Conservation (phyloP, 176 grass and related monocot species). For the Bonia amplexicaulis region DNA sequence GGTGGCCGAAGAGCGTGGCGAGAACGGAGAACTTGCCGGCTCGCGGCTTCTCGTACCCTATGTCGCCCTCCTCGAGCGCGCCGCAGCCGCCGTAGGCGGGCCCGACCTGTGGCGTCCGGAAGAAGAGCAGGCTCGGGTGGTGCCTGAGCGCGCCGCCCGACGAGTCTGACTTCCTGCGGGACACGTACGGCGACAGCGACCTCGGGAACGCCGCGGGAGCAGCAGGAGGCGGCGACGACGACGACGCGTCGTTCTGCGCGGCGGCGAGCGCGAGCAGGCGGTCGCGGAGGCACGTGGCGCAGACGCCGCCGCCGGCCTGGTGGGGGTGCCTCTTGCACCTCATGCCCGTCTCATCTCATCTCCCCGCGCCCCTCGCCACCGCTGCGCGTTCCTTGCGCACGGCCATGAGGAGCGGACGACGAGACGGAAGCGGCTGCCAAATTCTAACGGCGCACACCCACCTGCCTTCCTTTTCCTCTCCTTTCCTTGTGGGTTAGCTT, state of each 20-base stretch:
- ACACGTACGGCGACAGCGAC: slow-evolving; percentile 67
- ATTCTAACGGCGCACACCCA: neutral
- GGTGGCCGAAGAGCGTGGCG: slow-evolving; percentile 56
- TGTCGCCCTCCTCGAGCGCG: slow-evolving; percentile 40
- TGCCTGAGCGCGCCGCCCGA: slow-evolving; percentile 13
- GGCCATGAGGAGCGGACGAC: neutral
- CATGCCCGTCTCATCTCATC: slow-evolving; percentile 42
- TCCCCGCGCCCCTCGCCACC: neutral
- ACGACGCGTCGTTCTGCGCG: slow-evolving; percentile 51
- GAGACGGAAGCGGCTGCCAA: neutral
- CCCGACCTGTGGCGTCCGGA: slow-evolving; percentile 80
- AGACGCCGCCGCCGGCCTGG: slow-evolving; percentile 68
- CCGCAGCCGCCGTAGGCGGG: slow-evolving; percentile 30
- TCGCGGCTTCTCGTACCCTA: slow-evolving; percentile 39
- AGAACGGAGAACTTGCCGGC: slow-evolving; percentile 58
- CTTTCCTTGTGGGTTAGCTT: neutral
- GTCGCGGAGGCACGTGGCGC: slow-evolving; percentile 87
- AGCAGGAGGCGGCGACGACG: neutral
- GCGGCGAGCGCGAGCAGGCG: slow-evolving; percentile 69
- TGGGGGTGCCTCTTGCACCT: slow-evolving; percentile 83
- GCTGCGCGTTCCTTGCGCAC: neutral
- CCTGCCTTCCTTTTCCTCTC: neutral
- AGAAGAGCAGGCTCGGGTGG: slow-evolving; percentile 58
- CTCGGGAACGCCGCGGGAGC: slow-evolving; percentile 38
- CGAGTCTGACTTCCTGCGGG: slow-evolving; percentile 53